phyloP scores from a whole-genome alignment of 2,329 filamentous ascomycete species.

The Diaporthe vexans region DNA sequence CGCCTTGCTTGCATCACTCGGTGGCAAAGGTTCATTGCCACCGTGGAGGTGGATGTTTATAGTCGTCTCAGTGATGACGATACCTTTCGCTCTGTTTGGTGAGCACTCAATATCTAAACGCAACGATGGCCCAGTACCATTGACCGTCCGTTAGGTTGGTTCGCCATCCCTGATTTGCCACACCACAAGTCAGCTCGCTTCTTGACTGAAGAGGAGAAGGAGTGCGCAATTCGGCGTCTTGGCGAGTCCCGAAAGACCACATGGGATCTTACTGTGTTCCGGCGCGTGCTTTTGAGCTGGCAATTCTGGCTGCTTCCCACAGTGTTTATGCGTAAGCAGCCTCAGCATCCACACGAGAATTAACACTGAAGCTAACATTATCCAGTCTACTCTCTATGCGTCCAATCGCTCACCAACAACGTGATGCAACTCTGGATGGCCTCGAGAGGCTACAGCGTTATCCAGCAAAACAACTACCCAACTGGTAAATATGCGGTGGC shows the following conservation, averaged over 20 bases:
- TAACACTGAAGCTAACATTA: slow-evolving; percentile 2
- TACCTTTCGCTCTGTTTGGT: slow-evolving; percentile 58
- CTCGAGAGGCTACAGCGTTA: slow-evolving; percentile 57
- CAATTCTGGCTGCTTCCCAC: slow-evolving; percentile 60
- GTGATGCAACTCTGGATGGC: slow-evolving; percentile 61
- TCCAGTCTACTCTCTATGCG: slow-evolving; percentile 58
- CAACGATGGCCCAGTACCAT: background rate
- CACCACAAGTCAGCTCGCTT: slow-evolving; percentile 57
- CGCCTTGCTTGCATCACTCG: slow-evolving; percentile 53
- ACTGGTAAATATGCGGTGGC: slow-evolving; percentile 57
- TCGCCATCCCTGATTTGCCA: slow-evolving; percentile 60
- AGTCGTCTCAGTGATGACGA: slow-evolving; percentile 57
- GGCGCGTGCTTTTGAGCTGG: slow-evolving; percentile 53
- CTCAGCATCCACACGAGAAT: too few relatives aligned
- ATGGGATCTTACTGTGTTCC: slow-evolving; percentile 37
- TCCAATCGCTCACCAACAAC: slow-evolving; percentile 59
- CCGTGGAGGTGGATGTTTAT: slow-evolving; percentile 61
- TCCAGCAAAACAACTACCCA: slow-evolving; percentile 61
- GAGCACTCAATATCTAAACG: background rate
- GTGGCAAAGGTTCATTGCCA: slow-evolving; percentile 51
- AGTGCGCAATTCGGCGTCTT: slow-evolving; percentile 54
- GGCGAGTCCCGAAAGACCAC: slow-evolving; percentile 47
- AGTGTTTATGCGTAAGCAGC: slow-evolving; percentile 59
- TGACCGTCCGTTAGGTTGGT: slow-evolving; percentile 52
- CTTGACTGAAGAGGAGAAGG: slow-evolving; percentile 52